A percentile compares a stretch with the other conserved stretches of the same genome.
Conservation (phyloP, 2,329 filamentous ascomycete species). For the Cladosporium sp. region DNA sequence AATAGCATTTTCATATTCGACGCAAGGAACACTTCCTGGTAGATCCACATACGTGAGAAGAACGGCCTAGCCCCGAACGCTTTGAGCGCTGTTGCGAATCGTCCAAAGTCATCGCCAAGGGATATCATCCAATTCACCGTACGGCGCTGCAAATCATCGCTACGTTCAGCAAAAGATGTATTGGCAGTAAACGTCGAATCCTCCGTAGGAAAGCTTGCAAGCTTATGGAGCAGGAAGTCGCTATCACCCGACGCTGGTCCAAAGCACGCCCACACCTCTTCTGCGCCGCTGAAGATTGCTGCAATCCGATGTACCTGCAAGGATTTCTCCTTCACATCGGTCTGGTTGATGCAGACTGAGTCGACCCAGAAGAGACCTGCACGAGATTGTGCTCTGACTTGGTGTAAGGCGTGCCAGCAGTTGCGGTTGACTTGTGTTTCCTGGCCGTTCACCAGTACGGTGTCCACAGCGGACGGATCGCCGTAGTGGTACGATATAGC, state of each 20-base stretch:
- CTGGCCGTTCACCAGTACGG: neutral
- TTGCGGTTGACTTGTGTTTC: neutral
- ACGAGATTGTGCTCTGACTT: neutral
- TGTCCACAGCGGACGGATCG: neutral
- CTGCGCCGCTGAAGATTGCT: conserved; percentile 10
- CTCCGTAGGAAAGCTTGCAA: neutral
- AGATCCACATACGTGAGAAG: conserved; percentile 1
- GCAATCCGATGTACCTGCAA: conserved; percentile 22
- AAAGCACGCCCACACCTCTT: conserved; percentile 5
- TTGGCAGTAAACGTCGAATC: neutral
- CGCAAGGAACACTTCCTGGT: conserved; percentile 7
- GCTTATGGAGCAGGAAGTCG: neutral
- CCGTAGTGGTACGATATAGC: conserved; percentile 5
- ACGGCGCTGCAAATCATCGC: neutral
- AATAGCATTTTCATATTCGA: neutral
- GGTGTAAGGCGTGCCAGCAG: neutral
- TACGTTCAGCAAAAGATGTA: neutral
- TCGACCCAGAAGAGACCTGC: conserved; percentile 19
- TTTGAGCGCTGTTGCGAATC: neutral
- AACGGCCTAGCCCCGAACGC: neutral
- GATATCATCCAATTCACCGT: conserved; percentile 3
- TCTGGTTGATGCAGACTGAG: conserved; percentile 23
- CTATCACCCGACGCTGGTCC: conserved; percentile 1
- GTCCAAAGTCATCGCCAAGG: neutral
- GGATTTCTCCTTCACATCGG: conserved; percentile 19